These are phyloP conservation scores for Lenzites betulinus DNA, from an alignment of 768 basidiomycete species.

Conservation along the genomic window DNA sequence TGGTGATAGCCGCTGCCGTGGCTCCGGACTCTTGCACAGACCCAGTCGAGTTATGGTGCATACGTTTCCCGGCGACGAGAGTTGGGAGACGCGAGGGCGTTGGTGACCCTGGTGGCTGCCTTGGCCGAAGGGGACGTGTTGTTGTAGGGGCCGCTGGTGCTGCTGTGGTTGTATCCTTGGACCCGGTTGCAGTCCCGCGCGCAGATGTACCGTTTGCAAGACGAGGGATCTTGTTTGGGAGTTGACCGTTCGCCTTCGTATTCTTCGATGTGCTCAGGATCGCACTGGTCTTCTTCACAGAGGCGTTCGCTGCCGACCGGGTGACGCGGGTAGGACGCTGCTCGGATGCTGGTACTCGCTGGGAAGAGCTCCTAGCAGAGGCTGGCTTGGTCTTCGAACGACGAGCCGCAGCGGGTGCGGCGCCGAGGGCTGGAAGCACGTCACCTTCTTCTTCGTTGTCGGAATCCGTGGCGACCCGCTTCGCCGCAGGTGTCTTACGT, in stretches of 20 bases:
- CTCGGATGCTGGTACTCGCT: conserved; percentile 64
- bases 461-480: conserved; percentile 67
- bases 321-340: conserved; percentile 75
- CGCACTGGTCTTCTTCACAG: conserved; percentile 28
- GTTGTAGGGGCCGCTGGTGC: conserved; percentile 31
- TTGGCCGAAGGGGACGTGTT: conserved; percentile 39
- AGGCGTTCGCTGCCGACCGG: conserved; percentile 61
- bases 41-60: conserved; percentile 42
- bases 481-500: conserved; percentile 82
- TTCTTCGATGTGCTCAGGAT: conserved; percentile 27
- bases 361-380: conserved; percentile 34
- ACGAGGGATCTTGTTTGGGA: conserved; percentile 43
- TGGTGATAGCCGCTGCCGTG: conserved; percentile 43
- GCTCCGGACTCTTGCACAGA: conserved; percentile 40
- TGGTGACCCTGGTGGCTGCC: conserved; percentile 60
- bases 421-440: conserved; percentile 61
- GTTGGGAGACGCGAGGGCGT: conserved; percentile 80
- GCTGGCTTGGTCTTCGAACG: conserved; percentile 29
- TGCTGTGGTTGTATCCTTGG: conserved; percentile 28
- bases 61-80: conserved; percentile 54
- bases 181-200: conserved; percentile 50
- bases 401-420: conserved; percentile 43
- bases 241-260: conserved; percentile 31
- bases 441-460: conserved; percentile 63
- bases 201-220: conserved; percentile 46